Base-by-base conservation (phyloP, 2,329 filamentous ascomycete species). In the Gyromitra esculenta region DNA sequence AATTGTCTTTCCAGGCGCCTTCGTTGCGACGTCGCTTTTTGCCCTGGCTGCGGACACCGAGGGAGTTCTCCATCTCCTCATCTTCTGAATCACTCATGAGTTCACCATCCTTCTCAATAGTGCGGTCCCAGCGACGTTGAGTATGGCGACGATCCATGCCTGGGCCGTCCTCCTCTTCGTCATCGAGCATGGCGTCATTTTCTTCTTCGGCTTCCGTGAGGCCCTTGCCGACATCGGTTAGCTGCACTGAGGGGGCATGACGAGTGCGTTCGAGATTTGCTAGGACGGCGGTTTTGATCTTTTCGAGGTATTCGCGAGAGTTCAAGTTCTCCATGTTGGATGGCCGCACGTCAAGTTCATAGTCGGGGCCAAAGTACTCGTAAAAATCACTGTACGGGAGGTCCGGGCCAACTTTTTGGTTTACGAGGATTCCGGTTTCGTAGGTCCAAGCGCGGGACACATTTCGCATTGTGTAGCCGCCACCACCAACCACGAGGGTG, bases 321-420 rank as follows among this genome's bases (percentile, higher is more conserved):
- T 91, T 91, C 35, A 89, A 88, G 80, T 91, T 91, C 81, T 91
- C 90, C 90, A 91, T 91, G 80, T 91, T 91, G 1, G 89, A 91
- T 0, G 90, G 89, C 35, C 89, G 87, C 18, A 91, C 90, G 80
- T 91, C 89, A 54, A 91, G 86, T 82, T 91, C 89, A 81, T 90
- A 91, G 81, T 91, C 90, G 1, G 90, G 90, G 5, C 87, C 89
- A 81, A 91, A 91, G 81, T 91, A 91, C 86, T 91, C 90, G 82
- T 91, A 91, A 82, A 91, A 91, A 82, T 91, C 90, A 78, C 91
- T 91, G 82, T 89, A 91, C 1, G 90, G 90, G 56, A 91, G 84
- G 64, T 90, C 87, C n/a, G 88, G 86, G 1, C 85, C 86, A 82
- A 91, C 87, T 41, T 87, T 84, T 71, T 89, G 85, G 2, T 87